Evolutionary conservation across 2,329 filamentous ascomycete species (phyloP).

Genomic region (Colletotrichum gigasporum): DNA sequence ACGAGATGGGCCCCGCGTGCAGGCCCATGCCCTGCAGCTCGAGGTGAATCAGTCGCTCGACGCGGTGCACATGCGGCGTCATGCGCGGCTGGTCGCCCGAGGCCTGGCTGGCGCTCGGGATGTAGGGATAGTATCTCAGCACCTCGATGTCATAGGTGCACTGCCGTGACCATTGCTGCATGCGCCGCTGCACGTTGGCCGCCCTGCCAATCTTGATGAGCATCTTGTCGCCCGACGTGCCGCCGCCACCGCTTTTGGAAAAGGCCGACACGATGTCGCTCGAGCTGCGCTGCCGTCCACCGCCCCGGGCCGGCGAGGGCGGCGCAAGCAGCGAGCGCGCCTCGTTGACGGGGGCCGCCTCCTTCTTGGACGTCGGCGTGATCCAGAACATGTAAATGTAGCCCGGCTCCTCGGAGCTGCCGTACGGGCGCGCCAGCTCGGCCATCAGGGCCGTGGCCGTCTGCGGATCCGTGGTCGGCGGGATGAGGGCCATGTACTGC

Average conservation of each 20-base stretch:
- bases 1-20: conserved; percentile 65
- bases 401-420: conserved; percentile 78
- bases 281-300: conserved; percentile 53
- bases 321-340: conserved; percentile 68
- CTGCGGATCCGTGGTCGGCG: conserved; percentile 70
- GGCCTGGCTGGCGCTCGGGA: conserved; percentile 51
- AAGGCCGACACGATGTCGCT: conserved; percentile 66
- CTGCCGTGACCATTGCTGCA: conserved; percentile 94
- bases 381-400: conserved; percentile 99
- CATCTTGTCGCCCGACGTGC: conserved; percentile 64
- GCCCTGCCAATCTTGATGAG: conserved; percentile 74
- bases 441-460: conserved; percentile 76
- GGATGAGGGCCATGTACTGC: conserved; percentile 74
- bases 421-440: conserved; percentile 76
- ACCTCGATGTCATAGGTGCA: conserved; percentile 90
- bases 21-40: conserved; percentile 76
- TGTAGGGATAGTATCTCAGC: conserved; percentile 91
- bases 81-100: conserved; percentile 64
- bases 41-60: conserved; percentile 90
- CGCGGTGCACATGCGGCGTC: conserved; percentile 85
- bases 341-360: conserved; percentile 65
- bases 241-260: conserved; percentile 43
- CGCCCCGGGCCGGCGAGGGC: conserved; percentile 46
- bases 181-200: conserved; percentile 86
- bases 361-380: conserved; percentile 70